A percentile compares a stretch with the other conserved stretches of the same genome.
phyloP scores from a whole-genome alignment of 257 asterid species.

The Solanum sitiens region DNA sequence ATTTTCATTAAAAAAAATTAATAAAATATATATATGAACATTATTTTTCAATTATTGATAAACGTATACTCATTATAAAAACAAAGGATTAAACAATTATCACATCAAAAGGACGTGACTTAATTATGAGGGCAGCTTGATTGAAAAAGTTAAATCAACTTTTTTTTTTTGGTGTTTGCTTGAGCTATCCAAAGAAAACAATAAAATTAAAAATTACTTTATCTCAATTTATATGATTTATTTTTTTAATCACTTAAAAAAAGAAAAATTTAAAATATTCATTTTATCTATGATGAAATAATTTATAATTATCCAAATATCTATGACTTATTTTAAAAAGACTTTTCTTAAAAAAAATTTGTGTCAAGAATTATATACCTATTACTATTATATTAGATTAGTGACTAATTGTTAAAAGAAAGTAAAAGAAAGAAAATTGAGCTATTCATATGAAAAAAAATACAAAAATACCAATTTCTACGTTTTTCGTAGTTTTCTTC shows the following conservation, averaged over 20 bases:
- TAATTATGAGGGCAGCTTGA: background rate
- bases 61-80: background rate
- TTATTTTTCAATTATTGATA: background rate
- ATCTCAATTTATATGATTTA: background rate
- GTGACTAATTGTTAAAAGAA: background rate
- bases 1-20: background rate
- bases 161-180: background rate
- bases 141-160: background rate
- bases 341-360: fast-evolving
- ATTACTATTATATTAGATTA: too few species aligned
- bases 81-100: background rate
- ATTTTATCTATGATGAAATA: background rate
- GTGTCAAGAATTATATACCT: too few species aligned
- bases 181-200: background rate
- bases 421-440: background rate
- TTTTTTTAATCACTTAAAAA: too few species aligned
- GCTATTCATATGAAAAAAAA: background rate
- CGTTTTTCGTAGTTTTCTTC: too few species aligned
- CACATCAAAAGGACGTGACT: background rate
- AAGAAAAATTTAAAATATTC: background rate
- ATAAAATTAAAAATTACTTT: background rate
- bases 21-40: background rate
- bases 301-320: background rate
- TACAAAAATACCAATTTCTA: too few species aligned
- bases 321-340: too few species aligned